Evolutionary conservation across 164 flowering plant genomes (phyloP).

Genomic region (Dillenia suffruticosa): DNA sequence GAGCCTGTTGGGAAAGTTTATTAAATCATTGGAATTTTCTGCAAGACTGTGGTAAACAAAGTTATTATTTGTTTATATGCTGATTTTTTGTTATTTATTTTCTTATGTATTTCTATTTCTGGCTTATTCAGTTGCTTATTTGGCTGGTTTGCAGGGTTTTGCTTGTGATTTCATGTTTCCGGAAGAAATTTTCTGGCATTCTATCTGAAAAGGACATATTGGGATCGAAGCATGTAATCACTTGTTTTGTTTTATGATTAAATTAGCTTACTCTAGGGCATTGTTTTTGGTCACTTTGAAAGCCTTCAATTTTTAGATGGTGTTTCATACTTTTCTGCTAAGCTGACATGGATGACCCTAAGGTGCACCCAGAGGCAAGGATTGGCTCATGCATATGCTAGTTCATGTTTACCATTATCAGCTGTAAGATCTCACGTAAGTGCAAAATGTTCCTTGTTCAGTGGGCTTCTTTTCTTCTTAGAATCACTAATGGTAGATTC

Average conservation of each 20-base stretch:
- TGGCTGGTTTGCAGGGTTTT: slow-evolving; percentile 59
- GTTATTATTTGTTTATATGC: no score
- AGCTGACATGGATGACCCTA: slow-evolving; percentile 30
- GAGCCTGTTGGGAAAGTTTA: slow-evolving; percentile 61
- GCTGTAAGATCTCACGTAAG: slow-evolving; percentile 53
- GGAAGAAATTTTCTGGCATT: slow-evolving; percentile 59
- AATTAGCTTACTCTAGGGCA: background rate
- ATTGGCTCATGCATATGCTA: slow-evolving; percentile 57
- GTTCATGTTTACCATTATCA: slow-evolving; percentile 41
- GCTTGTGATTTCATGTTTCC: slow-evolving; percentile 56
- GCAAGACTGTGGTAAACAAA: slow-evolving; percentile 71
- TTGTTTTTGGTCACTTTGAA: background rate
- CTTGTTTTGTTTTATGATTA: slow-evolving; percentile 1
- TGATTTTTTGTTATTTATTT: no score
- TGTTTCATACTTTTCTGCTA: slow-evolving; percentile 11
- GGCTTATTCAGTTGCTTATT: slow-evolving; percentile 6
- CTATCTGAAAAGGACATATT: slow-evolving; percentile 68
- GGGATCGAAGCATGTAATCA: slow-evolving; percentile 72
- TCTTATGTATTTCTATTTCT: no score
- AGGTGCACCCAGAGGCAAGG: slow-evolving; percentile 72
- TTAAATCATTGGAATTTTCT: slow-evolving; percentile 57
- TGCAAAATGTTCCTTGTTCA: background rate
- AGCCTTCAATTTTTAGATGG: background rate
- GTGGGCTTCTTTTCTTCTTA: background rate
- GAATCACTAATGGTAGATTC: slow-evolving; percentile 4